A percentile compares a stretch with the other conserved stretches of the same genome.
Evolutionary conservation across 2,329 filamentous ascomycete species (phyloP).

Genomic region (Ustilaginoidea virens): DNA sequence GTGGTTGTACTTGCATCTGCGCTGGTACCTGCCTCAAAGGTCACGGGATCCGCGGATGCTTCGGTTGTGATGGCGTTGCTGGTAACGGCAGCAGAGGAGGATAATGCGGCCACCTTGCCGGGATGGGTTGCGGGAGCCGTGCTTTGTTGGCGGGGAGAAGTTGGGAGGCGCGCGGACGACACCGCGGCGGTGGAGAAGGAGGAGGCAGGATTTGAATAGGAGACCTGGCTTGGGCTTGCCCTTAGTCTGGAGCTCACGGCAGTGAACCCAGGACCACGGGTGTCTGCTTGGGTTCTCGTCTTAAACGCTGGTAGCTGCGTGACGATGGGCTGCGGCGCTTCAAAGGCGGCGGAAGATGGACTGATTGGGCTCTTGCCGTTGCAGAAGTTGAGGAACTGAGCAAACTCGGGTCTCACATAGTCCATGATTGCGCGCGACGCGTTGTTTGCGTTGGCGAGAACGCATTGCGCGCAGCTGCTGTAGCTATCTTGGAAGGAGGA

Average conservation of each 20-base stretch:
- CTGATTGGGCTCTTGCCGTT: conserved; percentile 8
- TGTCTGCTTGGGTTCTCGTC: conserved; percentile 12
- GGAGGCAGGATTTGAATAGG: background rate
- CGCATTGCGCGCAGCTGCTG: conserved; percentile 26
- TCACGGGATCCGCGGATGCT: no score
- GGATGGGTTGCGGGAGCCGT: no score
- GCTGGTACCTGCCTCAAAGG: background rate
- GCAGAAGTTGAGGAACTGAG: conserved; percentile 33
- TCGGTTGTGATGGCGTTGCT: no score
- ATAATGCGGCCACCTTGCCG: no score
- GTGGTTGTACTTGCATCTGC: background rate
- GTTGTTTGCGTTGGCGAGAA: conserved; percentile 12
- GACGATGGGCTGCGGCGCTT: conserved; percentile 11
- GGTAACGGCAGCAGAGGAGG: background rate
- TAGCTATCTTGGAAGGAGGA: conserved; percentile 27
- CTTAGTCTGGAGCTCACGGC: conserved; percentile 4
- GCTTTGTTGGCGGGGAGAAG: no score
- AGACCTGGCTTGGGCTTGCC: background rate
- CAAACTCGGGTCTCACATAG: conserved; percentile 23
- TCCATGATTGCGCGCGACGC: conserved; percentile 13
- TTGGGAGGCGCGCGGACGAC: no score
- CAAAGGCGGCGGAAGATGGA: conserved; percentile 5
- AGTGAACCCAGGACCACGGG: conserved; percentile 10
- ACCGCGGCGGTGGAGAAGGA: no score
- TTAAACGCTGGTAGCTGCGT: conserved; percentile 9